Evolutionary conservation across 2,329 filamentous ascomycete genomes (phyloP), one percentile per base, ranked within the genome.

Genomic region (Hymenoscyphus albidus): DNA sequence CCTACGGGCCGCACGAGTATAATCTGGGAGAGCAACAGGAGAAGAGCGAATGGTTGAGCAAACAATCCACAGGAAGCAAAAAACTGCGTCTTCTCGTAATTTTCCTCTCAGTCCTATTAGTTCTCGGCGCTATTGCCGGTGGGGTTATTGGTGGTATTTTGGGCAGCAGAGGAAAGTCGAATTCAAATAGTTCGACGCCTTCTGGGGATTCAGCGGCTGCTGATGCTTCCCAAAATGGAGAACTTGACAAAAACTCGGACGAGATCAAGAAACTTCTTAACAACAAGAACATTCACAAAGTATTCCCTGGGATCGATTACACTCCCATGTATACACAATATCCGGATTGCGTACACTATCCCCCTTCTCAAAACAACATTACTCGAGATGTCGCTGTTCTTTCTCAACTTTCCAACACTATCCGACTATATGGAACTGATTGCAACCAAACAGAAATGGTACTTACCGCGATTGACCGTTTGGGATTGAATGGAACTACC

Each of bases 381-480:
- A 98, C 95, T 0, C 87, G 92, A 62, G 94, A 98, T 75, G 81
- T 97, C 65, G 94, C 95, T 1, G 88, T 97, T 10, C 86, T 98
- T 61, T 93, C 91, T 13, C 93, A 97, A 76, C 82, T 98, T 55
- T 97, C 93, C 65, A 93, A 96, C 75, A 88, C 88, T 2, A 85
- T 98, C 58, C 89, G 94, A 7, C 82, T 97, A 0, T 98, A 98
- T 76, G 94, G 94, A 59, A 98, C 92, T 13, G 94, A 98, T 79
- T 98, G 94, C 83, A 97, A 97, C 77, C 94, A 98, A 78, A 98
- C 94, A 0, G 86, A 97, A 77, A 95, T 98, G 90, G 86, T 96
- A 0, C 80, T 98, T 9, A 88, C 95, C 72, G 88, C 93, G 22
- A 89, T 98, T 71, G 82, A 91, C 64, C 83, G 83, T 60, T 82